A percentile compares a stretch with the other conserved stretches of the same genome.
phyloP scores from a whole-genome alignment of 495 filamentous ascomycete genomes.

The Lepidopterella palustris region DNA sequence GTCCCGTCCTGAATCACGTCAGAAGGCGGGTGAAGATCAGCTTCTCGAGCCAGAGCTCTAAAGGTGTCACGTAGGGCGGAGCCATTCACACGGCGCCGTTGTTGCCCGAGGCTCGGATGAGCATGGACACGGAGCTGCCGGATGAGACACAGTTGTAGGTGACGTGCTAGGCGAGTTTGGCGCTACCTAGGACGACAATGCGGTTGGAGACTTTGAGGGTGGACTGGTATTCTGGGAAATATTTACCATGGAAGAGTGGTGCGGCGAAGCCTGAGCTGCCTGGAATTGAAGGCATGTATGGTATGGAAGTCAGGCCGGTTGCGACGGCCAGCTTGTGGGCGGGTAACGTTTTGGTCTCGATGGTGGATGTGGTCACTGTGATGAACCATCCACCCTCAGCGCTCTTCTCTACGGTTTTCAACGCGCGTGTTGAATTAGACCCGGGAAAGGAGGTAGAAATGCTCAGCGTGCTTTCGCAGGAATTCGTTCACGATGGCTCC shows the following conservation, averaged over 20 bases:
- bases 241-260: slow-evolving; percentile 56
- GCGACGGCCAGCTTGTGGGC: slow-evolving; percentile 60
- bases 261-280: slow-evolving; percentile 47
- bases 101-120: no score
- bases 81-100: no score
- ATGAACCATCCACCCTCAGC: slow-evolving; percentile 16
- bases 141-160: no score
- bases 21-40: slow-evolving; percentile 59
- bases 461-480: slow-evolving; percentile 54
- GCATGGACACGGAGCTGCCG: no score
- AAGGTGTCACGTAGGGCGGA: no score
- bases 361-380: neutral
- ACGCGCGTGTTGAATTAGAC: slow-evolving; percentile 19
- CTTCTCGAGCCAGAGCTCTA: no score
- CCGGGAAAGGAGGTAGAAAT: neutral
- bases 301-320: slow-evolving; percentile 59
- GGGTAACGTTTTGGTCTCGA: slow-evolving; percentile 26
- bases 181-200: slow-evolving; percentile 50
- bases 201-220: slow-evolving; percentile 9
- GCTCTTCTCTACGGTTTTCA: slow-evolving; percentile 8
- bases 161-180: no score
- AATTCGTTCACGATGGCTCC: slow-evolving; percentile 61
- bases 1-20: no score
- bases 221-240: slow-evolving; percentile 38
- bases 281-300: slow-evolving; percentile 47